Base-by-base conservation (phyloP, 257 asterid species). In the Solanum piurae region DNA sequence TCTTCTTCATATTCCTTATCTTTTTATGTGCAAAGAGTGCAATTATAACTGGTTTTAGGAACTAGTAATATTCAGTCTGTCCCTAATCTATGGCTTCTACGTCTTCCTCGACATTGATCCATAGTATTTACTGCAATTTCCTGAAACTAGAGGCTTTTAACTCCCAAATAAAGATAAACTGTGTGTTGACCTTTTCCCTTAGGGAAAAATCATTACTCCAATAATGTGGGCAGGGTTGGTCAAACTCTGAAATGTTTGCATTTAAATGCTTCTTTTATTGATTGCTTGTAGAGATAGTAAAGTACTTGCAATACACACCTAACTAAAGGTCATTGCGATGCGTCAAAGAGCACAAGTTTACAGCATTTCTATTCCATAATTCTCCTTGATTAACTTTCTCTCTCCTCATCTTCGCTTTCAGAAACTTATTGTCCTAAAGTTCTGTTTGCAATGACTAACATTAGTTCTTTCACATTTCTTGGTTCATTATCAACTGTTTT, bases 401-500 rank as follows among this genome's bases (percentile, higher is more conserved):
- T 37, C 52, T 75, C 71, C 3, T 46, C 73, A 11, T 34, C 38
- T 9, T 66, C 69, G 49, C 83, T 80, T 36, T 80, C 55, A 4
- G 5, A 60, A 18, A 83, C 71, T 16, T 71, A n/a, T 64, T 25
- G 44, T 77, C 52, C 52, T 29, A 72, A 34, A 72, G 36, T 18
- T 72, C 27, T 34, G 25, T 18, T 16, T 72, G 46, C 80, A 20
- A 12, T 72, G 8, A 20, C 80, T 72, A 72, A 72, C 80, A 18
- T 72, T 72, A 34, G 16, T 72, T 72, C 80, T 33, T 34, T 72
- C 80, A 37, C 31, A 21, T 36, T 72, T 74, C 83, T 36, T 74
- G 83, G 9, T 37, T 37, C 80, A 77, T 27, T 80, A 46, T 10
- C 87, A 33, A 66, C 89, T 88, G 52, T 42, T 91, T 88, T 91